Evolutionary conservation across 192 early-diverging fungal genomes (phyloP).

Genomic region (Diversispora epigaea): DNA sequence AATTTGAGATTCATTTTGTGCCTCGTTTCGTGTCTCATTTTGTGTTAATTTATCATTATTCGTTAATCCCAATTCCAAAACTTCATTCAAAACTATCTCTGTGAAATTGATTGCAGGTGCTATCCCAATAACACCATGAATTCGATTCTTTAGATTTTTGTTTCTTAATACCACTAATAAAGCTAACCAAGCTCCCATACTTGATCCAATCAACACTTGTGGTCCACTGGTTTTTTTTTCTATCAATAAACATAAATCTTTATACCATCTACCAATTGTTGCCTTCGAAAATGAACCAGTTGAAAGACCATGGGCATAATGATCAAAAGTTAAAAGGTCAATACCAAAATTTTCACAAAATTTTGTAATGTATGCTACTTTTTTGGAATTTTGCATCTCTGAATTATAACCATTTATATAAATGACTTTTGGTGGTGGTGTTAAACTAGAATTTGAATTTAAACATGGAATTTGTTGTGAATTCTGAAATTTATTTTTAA

Average conservation of each 20-base stretch:
- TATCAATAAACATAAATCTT: slow-evolving; percentile 9
- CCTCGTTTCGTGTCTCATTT: neutral
- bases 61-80: neutral
- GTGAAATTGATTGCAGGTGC: slow-evolving; percentile 14
- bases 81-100: neutral
- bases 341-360: neutral
- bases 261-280: slow-evolving; percentile 8
- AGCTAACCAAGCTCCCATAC: slow-evolving; percentile 20
- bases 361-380: slow-evolving; percentile 1
- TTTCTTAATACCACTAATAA: neutral
- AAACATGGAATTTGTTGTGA: no score
- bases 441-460: neutral
- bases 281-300: slow-evolving; percentile 1
- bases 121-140: neutral
- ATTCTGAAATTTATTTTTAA: no score
- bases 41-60: no score
- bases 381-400: slow-evolving; percentile 12
- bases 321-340: slow-evolving; percentile 18
- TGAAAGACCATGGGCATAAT: slow-evolving; percentile 19
- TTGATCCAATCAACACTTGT: slow-evolving; percentile 15
- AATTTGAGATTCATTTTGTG: neutral
- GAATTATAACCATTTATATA: slow-evolving; percentile 15
- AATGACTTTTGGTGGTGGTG: neutral
- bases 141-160: neutral
- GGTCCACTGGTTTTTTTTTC: neutral